Evolutionary conservation across 805 yeast genomes (phyloP).

Genomic region (Candida incommunis): DNA sequence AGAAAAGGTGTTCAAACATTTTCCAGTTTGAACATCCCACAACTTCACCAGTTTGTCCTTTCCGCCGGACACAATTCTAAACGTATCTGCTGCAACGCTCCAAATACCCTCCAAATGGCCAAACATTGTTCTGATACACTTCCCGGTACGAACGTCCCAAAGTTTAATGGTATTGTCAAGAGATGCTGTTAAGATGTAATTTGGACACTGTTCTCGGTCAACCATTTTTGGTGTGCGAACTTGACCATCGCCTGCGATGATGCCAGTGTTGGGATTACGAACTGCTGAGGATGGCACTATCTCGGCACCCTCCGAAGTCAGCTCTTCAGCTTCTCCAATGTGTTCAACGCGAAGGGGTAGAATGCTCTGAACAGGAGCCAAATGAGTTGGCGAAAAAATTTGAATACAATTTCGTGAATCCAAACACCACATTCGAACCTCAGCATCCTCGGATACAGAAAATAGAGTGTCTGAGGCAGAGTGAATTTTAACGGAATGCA

Average conservation of each 20-base stretch:
- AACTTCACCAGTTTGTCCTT: constrained; percentile 82
- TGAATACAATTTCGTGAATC: constrained; percentile 63
- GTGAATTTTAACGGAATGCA: constrained; percentile 79
- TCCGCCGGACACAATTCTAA: constrained; percentile 87
- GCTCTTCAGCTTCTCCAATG: constrained; percentile 32
- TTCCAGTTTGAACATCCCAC: constrained; percentile 93
- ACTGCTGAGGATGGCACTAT: constrained; percentile 11
- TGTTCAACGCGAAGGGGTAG: constrained; percentile 71
- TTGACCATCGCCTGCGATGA: neutral
- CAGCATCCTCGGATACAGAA: constrained; percentile 83
- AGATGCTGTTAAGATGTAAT: constrained; percentile 76
- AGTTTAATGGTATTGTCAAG: constrained; percentile 84
- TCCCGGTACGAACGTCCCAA: constrained; percentile 81
- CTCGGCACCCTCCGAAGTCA: no score
- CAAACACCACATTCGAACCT: constrained; percentile 91
- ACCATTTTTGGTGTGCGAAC: constrained; percentile 1
- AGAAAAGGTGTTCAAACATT: constrained; percentile 84
- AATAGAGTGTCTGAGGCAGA: constrained; percentile 63
- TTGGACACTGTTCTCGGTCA: constrained; percentile 36
- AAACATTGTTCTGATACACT: constrained; percentile 84
- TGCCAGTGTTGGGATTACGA: constrained; percentile 8
- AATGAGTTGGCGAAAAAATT: constrained; percentile 61
- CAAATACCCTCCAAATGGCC: constrained; percentile 98
- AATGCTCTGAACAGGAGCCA: constrained; percentile 88
- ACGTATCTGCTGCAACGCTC: constrained; percentile 92